Conservation (phyloP, 2,329 filamentous ascomycete genomes). For the Cercospora sp. region DNA sequence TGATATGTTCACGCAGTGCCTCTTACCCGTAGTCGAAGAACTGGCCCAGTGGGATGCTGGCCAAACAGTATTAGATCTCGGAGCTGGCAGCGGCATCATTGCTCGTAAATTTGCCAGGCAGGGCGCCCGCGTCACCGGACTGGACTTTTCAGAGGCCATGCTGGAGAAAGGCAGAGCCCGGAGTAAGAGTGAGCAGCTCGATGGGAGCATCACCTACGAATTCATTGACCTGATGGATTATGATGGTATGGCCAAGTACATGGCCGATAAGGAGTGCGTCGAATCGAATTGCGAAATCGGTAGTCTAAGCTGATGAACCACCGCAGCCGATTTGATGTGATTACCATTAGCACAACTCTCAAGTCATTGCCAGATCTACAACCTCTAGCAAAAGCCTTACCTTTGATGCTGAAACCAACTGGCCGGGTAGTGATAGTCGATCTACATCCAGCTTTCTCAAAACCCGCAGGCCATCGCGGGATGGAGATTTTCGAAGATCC, state of each 20-base stretch:
- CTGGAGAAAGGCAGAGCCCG: slow-evolving; percentile 39
- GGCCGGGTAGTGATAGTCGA: slow-evolving; percentile 44
- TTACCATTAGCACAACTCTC: slow-evolving; percentile 51
- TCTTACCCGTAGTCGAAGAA: slow-evolving; percentile 45
- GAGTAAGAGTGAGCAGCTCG: slow-evolving; percentile 22
- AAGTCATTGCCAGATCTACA: slow-evolving; percentile 51
- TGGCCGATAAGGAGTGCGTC: slow-evolving; percentile 15
- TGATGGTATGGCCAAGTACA: slow-evolving; percentile 37
- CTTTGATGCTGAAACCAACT: slow-evolving; percentile 43
- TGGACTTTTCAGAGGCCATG: slow-evolving; percentile 49
- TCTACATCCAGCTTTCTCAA: slow-evolving; percentile 54
- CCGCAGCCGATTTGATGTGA: slow-evolving; percentile 43
- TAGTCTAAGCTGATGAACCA: neutral
- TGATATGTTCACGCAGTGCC: slow-evolving; percentile 48
- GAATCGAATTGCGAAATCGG: neutral
- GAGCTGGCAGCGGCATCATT: slow-evolving; percentile 53
- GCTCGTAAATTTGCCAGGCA: slow-evolving; percentile 47
- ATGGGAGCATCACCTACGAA: slow-evolving; percentile 35
- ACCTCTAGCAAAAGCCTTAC: slow-evolving; percentile 46
- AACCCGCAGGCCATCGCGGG: slow-evolving; percentile 44
- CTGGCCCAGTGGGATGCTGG: slow-evolving; percentile 37
- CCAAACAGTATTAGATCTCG: slow-evolving; percentile 49
- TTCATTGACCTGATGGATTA: slow-evolving; percentile 45
- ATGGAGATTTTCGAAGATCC: slow-evolving; percentile 45
- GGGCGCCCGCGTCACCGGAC: slow-evolving; percentile 45